phyloP scores from a whole-genome alignment of 805 yeast species.

The Isabelozyma heimii region DNA sequence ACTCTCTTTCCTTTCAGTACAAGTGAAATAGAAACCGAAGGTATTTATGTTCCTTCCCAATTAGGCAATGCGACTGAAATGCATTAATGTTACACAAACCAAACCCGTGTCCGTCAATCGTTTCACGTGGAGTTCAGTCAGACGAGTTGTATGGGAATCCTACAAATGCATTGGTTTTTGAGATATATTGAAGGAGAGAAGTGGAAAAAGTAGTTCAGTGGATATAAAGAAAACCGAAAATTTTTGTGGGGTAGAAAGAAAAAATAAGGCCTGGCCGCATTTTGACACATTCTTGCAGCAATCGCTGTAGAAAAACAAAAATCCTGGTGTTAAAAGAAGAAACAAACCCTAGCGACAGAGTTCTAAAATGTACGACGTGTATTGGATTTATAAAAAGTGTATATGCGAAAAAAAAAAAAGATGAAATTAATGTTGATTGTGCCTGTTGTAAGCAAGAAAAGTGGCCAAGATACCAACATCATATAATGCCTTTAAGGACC shows the following conservation, averaged over 20 bases:
- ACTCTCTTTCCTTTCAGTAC: not conserved
- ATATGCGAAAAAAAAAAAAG: not conserved
- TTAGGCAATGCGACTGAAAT: not conserved
- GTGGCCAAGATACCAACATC: conserved; percentile 38
- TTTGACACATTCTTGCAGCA: no score
- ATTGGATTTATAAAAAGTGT: no score
- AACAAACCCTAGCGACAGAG: not conserved
- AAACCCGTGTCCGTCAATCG: not conserved
- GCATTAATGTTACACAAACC: not conserved
- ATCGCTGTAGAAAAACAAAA: no score
- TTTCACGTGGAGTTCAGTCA: not conserved
- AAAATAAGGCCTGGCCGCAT: no score
- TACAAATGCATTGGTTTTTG: no score
- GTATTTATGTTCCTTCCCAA: not conserved
- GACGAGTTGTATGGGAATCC: no score
- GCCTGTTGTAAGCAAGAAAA: conserved; percentile 23
- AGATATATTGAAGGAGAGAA: no score
- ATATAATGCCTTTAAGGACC: conserved; percentile 35
- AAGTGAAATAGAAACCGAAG: not conserved
- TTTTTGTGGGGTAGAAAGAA: no score
- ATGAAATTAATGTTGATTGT: conserved; percentile 9
- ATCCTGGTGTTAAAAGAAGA: not conserved
- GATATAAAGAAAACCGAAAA: no score
- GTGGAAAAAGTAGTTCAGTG: no score
- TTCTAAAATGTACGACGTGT: not conserved